A percentile compares a stretch with the other conserved stretches of the same genome.
phyloP scores from a whole-genome alignment of 768 basidiomycete genomes.

The Cystobasidium ongulense region DNA sequence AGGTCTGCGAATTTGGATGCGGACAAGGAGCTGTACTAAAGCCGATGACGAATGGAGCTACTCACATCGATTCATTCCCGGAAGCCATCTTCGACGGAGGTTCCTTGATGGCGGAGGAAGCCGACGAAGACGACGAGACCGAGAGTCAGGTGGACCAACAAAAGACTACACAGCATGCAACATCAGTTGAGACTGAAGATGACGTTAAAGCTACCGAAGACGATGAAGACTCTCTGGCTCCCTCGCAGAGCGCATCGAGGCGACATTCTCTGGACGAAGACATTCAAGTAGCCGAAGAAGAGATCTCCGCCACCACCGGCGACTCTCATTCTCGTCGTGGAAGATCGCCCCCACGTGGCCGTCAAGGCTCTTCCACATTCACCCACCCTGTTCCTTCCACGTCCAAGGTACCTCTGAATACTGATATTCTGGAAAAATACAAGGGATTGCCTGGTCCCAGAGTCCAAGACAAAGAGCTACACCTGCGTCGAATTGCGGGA shows the following conservation, averaged over 20 bases:
- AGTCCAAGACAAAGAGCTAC: conserved; percentile 23
- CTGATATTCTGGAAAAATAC: conserved; percentile 8
- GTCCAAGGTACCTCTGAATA: conserved; percentile 2
- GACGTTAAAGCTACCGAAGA: background rate
- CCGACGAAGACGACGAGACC: background rate
- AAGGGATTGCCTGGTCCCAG: background rate
- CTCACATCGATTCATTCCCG: conserved; percentile 18
- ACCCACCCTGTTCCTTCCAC: background rate
- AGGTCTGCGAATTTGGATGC: conserved; percentile 30
- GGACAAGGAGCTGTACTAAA: conserved; percentile 15
- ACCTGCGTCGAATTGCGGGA: conserved; percentile 30
- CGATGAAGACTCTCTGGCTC: background rate
- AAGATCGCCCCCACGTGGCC: background rate
- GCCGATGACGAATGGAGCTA: conserved; percentile 23
- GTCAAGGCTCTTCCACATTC: background rate
- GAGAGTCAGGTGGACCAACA: background rate
- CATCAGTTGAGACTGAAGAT: background rate
- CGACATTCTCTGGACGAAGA: background rate
- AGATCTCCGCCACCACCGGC: background rate
- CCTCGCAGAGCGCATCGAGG: background rate
- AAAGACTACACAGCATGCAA: too few species aligned
- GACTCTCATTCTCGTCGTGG: background rate
- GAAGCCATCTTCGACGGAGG: background rate
- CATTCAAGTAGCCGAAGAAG: background rate
- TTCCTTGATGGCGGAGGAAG: background rate